phyloP scores from a whole-genome alignment of 352 stramenopile genomes.

The Pythium dissimile region DNA sequence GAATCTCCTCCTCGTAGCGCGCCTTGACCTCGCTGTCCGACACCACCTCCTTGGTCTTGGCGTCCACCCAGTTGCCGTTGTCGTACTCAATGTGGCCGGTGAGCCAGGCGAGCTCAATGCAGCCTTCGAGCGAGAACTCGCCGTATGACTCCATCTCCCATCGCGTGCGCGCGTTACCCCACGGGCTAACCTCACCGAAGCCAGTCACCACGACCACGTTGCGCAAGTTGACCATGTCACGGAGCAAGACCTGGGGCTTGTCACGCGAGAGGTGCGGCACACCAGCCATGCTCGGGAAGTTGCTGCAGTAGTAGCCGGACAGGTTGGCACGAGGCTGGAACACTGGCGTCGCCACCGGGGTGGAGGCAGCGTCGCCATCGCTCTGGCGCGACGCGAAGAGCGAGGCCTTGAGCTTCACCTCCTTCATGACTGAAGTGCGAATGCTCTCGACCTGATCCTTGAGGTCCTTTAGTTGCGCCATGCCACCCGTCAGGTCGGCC shows the following conservation, averaged over 20 bases:
- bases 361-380: constrained; percentile 12
- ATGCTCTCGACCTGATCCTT: constrained; percentile 61
- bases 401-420: constrained; percentile 52
- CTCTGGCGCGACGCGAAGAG: constrained; percentile 27
- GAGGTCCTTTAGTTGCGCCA: constrained; percentile 72
- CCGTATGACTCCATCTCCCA: constrained; percentile 91
- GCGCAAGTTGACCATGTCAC: constrained; percentile 78
- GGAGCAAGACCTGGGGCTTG: constrained; percentile 39
- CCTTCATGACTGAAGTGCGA: constrained; percentile 45
- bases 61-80: constrained; percentile 83
- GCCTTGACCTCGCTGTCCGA: constrained; percentile 74
- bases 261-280: constrained; percentile 33
- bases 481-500: constrained; percentile 77
- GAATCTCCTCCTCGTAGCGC: constrained; percentile 76
- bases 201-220: constrained; percentile 83
- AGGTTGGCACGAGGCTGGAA: constrained; percentile 61
- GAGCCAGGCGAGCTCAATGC: constrained; percentile 85
- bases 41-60: constrained; percentile 75
- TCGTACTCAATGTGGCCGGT: constrained; percentile 81
- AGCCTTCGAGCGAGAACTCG: constrained; percentile 87
- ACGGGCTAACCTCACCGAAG: constrained; percentile 86
- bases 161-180: constrained; percentile 78
- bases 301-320: constrained; percentile 70
- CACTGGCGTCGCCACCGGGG: background rate
- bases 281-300: constrained; percentile 54